These are phyloP conservation scores for Venturiaceae sp. DNA, from an alignment of 2,329 filamentous ascomycete genomes.

Conservation along the genomic window DNA sequence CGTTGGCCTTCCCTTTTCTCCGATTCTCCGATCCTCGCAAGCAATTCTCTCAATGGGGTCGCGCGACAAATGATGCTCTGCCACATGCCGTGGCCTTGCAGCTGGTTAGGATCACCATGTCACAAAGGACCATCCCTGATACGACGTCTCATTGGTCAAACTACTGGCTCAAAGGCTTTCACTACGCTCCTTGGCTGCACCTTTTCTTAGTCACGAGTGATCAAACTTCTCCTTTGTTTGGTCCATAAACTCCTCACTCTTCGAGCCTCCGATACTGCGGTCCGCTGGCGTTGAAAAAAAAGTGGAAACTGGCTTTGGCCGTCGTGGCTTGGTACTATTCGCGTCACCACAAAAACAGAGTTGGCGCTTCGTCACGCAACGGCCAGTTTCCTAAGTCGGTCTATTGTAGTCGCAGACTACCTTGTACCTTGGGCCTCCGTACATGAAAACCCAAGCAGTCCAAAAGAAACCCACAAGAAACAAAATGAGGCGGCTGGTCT, in stretches of 20 bases:
- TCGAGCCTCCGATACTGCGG: not conserved
- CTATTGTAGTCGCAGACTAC: not conserved
- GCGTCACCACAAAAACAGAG: not conserved
- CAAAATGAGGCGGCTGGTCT: not conserved
- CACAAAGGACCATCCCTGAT: not conserved
- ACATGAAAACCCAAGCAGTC: not conserved
- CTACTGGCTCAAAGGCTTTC: not conserved
- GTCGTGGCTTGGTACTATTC: not conserved
- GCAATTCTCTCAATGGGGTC: not conserved
- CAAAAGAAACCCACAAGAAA: not conserved
- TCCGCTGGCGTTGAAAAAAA: not conserved
- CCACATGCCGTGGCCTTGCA: not conserved
- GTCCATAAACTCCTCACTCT: not conserved
- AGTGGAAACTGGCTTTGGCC: not conserved
- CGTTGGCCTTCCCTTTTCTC: not conserved
- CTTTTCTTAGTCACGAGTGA: not conserved
- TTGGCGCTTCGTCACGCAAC: not conserved
- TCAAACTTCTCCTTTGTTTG: not conserved
- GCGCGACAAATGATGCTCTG: conserved; percentile 1
- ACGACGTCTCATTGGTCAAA: not conserved
- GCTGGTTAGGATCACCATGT: not conserved
- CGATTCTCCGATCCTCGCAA: not conserved
- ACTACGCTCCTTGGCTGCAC: not conserved
- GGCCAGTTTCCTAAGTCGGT: not conserved
- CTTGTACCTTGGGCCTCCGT: not conserved